Base-by-base conservation (phyloP, 2,329 filamentous ascomycete genomes). In the Ophidiomyces ophidiicola region DNA sequence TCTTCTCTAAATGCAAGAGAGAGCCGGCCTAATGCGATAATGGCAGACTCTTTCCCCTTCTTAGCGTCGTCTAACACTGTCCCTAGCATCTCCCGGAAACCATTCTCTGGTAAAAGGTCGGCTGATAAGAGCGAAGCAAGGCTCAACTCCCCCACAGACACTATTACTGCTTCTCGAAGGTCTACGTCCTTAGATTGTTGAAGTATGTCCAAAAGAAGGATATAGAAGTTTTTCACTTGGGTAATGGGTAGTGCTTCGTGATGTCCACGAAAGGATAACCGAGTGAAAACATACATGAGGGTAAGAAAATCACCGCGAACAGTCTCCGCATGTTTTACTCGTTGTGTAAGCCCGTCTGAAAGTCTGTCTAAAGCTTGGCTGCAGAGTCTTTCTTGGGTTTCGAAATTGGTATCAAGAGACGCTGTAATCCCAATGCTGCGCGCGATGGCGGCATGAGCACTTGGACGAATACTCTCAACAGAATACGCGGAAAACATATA, bases 31-130 rank as follows among this genome's bases (percentile, higher is more conserved):
- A 96, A 66, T 2, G 83, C 76, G n/a, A 74, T 60, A 35, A 94
- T 88, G 0, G 88, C 82, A 41, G 72, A 78, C 52, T 92, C 87
- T 41, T 83, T 82, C 6, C 85, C 82, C 42, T 81, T 77, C 54
- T 86, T 90, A 6, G 83, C 80, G 44, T 80, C 74, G 1, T 70
- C 65, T 4, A 74, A 68, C 0, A 94, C 64, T 5, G 75, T 72
- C 12, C 78, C 69, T 17, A 78, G 67, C 10, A 86, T 63, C 1
- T 67, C 57, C 32, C 66, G 59, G 48, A 56, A 59, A 50, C 46
- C 53, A 23, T 23, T 48, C 44, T 41, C 48, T 42, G 51, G 46
- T 15, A 60, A 42, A n/a, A 49, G 48, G 24, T 53, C 41, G 42
- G 57, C 47, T 42, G 55, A 47, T 42, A 80, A 53, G 6, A 74